These are phyloP conservation scores for Wilcoxina mikolae DNA, from an alignment of 495 filamentous ascomycete genomes.

Conservation along the genomic window DNA sequence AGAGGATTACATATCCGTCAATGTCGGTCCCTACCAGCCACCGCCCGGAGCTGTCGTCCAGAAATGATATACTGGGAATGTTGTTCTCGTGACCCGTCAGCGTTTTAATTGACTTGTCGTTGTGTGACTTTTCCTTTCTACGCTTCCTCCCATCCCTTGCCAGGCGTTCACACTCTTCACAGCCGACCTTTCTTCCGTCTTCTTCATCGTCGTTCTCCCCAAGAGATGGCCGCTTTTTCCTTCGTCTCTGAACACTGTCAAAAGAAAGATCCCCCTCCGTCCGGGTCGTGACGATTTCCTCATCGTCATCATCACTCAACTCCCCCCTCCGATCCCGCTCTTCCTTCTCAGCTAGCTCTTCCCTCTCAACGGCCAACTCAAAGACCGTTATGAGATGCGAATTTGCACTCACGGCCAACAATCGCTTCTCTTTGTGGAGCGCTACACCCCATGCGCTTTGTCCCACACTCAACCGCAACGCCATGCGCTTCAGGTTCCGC, in stretches of 20 bases:
- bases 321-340: not conserved
- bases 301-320: not conserved
- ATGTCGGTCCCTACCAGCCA: constrained; percentile 69
- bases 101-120: constrained; percentile 17
- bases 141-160: constrained; percentile 4
- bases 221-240: constrained; percentile 31
- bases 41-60: constrained; percentile 46
- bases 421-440: constrained; percentile 57
- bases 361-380: constrained; percentile 18
- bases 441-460: constrained; percentile 81
- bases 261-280: constrained; percentile 6
- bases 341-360: no score
- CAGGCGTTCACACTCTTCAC: no score
- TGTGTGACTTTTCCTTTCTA: constrained; percentile 9
- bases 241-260: constrained; percentile 31
- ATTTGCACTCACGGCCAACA: constrained; percentile 75
- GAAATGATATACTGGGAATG: constrained; percentile 66
- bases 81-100: constrained; percentile 36
- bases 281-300: not conserved
- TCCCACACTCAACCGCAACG: constrained; percentile 43
- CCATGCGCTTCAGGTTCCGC: constrained; percentile 28
- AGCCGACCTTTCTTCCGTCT: not conserved
- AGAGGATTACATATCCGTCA: constrained; percentile 45
- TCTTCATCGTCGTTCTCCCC: constrained; percentile 12
- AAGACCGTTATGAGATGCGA: constrained; percentile 28